A percentile compares a stretch with the other conserved stretches of the same genome.
phyloP scores from a whole-genome alignment of 2,329 filamentous ascomycete genomes.

The Cladophialophora psammophila region DNA sequence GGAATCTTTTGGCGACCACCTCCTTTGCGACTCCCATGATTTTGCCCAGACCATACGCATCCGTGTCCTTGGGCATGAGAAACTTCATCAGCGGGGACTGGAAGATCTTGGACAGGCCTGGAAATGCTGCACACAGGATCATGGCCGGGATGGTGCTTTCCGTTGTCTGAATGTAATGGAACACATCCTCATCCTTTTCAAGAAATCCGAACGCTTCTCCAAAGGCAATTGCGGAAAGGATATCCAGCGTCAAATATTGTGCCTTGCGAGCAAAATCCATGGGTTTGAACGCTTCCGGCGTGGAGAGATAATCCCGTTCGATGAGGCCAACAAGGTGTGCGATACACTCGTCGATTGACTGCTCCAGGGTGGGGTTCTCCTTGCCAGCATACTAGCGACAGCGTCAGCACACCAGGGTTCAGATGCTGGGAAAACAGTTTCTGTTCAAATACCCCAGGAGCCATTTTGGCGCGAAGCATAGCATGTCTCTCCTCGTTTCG shows the following conservation, averaged over 20 bases:
- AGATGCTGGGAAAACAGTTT: slow-evolving; percentile 54
- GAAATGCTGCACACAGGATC: slow-evolving; percentile 33
- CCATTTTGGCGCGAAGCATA: slow-evolving; percentile 27
- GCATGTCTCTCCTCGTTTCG: slow-evolving; percentile 28
- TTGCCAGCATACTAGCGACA: slow-evolving; percentile 32
- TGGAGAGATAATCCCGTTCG: slow-evolving; percentile 25
- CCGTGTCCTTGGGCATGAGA: slow-evolving; percentile 31
- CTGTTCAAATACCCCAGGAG: slow-evolving; percentile 25
- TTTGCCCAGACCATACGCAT: slow-evolving; percentile 32
- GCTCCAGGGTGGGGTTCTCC: slow-evolving; percentile 33
- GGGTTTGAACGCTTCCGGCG: slow-evolving; percentile 14
- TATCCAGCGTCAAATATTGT: slow-evolving; percentile 35
- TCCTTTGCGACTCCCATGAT: slow-evolving; percentile 35
- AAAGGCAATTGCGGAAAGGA: slow-evolving; percentile 34
- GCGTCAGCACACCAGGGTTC: slow-evolving; percentile 47
- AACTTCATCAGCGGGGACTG: slow-evolving; percentile 27
- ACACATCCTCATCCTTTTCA: slow-evolving; percentile 31
- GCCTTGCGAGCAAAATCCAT: slow-evolving; percentile 32
- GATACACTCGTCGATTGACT: slow-evolving; percentile 27
- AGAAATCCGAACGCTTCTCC: slow-evolving; percentile 33
- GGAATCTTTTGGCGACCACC: slow-evolving; percentile 39
- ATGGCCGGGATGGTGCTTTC: slow-evolving; percentile 31
- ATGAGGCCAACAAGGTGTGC: slow-evolving; percentile 27
- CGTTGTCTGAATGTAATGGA: slow-evolving; percentile 28
- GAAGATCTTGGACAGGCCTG: slow-evolving; percentile 31